These are phyloP conservation scores for Claviceps pazoutovae DNA, from an alignment of 2,329 filamentous ascomycete genomes.

Conservation along the genomic window DNA sequence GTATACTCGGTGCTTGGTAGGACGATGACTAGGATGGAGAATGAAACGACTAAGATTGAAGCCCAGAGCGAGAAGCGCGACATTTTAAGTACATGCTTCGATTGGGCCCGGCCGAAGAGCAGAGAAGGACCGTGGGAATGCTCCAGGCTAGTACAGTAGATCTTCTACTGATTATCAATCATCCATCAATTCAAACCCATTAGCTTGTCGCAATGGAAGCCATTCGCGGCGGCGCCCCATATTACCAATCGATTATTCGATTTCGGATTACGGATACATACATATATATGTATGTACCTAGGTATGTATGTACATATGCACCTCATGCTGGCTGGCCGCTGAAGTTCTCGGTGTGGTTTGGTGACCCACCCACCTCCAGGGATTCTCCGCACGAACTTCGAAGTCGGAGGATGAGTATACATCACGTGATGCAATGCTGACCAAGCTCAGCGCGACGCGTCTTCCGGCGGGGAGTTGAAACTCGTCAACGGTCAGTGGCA, in stretches of 20 bases:
- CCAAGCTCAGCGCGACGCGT: not conserved
- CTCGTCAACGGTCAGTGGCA: too few relatives aligned
- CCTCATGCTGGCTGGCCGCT: conserved; percentile 2
- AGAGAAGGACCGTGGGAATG: conserved; percentile 12
- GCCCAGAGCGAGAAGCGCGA: conserved; percentile 17
- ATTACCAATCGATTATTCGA: not conserved
- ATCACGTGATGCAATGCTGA: not conserved
- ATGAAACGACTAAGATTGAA: conserved; percentile 22
- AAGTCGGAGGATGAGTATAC: not conserved
- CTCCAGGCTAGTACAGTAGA: conserved; percentile 3
- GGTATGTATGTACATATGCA: not conserved
- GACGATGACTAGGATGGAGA: conserved; percentile 24
- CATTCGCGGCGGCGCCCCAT: not conserved
- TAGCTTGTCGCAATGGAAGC: not conserved
- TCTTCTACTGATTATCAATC: conserved; percentile 1
- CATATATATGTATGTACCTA: too few relatives aligned
- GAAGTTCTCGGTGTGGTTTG: not conserved
- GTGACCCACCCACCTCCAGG: not conserved
- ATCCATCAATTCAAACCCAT: not conserved
- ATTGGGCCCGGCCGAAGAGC: conserved; percentile 8
- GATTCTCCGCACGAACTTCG: not conserved
- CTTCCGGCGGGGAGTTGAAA: too few relatives aligned
- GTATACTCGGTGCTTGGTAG: conserved; percentile 6
- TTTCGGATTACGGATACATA: too few relatives aligned
- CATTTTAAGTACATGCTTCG: conserved; percentile 22